These are phyloP conservation scores for Protomyces inundatus DNA, from an alignment of 1,139 yeast species.

Conservation along the genomic window DNA sequence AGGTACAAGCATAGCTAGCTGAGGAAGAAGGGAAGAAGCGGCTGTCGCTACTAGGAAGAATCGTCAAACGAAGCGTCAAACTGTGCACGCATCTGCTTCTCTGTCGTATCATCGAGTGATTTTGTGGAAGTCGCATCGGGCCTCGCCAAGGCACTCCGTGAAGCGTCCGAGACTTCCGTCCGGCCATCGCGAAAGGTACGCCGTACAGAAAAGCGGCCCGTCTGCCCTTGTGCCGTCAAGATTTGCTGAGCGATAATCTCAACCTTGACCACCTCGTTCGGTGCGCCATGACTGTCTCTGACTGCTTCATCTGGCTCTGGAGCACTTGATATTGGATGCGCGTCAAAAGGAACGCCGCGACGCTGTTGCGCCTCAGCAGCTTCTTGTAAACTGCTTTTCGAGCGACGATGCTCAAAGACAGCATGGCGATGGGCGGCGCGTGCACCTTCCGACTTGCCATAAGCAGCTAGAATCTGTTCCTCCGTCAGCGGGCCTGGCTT, in stretches of 20 bases:
- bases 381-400: neutral
- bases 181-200: neutral
- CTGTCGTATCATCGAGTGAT: neutral
- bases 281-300: no score
- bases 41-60: neutral
- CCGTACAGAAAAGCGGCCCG: neutral
- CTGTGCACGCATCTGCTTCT: neutral
- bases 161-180: neutral
- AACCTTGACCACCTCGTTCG: neutral
- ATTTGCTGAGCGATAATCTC: neutral
- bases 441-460: neutral
- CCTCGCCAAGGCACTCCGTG: neutral
- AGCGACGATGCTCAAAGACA: neutral
- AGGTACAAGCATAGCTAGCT: no score
- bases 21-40: neutral
- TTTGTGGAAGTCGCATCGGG: neutral
- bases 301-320: neutral
- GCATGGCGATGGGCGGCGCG: neutral
- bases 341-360: slow-evolving; percentile 23
- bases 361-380: slow-evolving; percentile 23
- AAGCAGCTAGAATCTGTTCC: neutral
- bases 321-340: neutral
- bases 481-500: neutral
- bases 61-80: neutral
- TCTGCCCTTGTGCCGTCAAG: neutral